Conservation (phyloP, 768 basidiomycete genomes). For the Rhodosporidiobolus sp. region DNA sequence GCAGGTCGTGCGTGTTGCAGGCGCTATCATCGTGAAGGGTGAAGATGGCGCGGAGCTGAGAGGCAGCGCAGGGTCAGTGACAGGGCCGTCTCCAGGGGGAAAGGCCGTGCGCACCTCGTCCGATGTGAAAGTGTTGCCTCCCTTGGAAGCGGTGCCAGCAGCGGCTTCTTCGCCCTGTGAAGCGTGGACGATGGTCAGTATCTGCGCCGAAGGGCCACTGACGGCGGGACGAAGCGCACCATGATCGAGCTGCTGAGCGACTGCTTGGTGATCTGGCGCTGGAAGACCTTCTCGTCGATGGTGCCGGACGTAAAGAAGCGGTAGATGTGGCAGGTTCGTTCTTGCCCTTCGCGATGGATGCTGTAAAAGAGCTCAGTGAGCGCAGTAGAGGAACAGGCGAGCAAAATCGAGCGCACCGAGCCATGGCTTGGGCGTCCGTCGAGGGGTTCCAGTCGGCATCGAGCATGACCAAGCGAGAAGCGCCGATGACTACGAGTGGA, state of each 20-base stretch:
- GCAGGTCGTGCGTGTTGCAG: constrained; percentile 89
- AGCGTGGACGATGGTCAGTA: not conserved
- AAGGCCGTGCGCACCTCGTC: constrained; percentile 80
- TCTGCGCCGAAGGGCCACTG: not conserved
- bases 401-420: constrained; percentile 53
- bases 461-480: constrained; percentile 76
- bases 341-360: constrained; percentile 79
- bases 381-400: not conserved
- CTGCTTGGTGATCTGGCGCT: constrained; percentile 89
- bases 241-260: constrained; percentile 69
- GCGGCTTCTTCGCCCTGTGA: constrained; percentile 47
- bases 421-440: constrained; percentile 95
- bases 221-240: constrained; percentile 20
- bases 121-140: constrained; percentile 78
- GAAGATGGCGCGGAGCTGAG: constrained; percentile 85
- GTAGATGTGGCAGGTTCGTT: constrained; percentile 72
- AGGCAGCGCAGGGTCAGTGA: constrained; percentile 1
- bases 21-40: constrained; percentile 71
- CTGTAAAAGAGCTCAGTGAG: not conserved
- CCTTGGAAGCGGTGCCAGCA: constrained; percentile 54
- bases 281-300: constrained; percentile 85
- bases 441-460: constrained; percentile 91
- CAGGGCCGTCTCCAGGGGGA: no score
- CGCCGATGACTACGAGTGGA: constrained; percentile 62
- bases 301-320: constrained; percentile 79